Conservation (phyloP, 2,329 filamentous ascomycete species). For the Penicillium fuscoglaucum region DNA sequence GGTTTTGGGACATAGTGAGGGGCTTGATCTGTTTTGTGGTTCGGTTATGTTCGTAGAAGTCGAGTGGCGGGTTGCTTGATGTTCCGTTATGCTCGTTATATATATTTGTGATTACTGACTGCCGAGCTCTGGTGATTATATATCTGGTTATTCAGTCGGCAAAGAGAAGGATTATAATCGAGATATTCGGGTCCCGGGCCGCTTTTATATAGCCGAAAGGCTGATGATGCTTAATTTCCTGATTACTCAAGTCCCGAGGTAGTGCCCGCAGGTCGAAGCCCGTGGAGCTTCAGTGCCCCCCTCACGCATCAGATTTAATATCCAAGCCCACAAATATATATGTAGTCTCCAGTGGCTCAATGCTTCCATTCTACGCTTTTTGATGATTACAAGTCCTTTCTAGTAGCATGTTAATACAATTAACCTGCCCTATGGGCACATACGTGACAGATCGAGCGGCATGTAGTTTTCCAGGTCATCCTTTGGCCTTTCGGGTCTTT, state of each 20-base stretch:
- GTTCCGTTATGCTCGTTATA: neutral
- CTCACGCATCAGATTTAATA: too few relatives aligned
- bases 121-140: neutral
- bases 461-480: neutral
- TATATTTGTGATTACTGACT: neutral
- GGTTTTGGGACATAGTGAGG: conserved; percentile 11
- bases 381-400: too few relatives aligned
- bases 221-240: conserved; percentile 17
- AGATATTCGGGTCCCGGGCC: neutral
- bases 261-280: neutral
- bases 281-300: too few relatives aligned
- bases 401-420: too few relatives aligned
- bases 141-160: neutral
- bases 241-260: conserved; percentile 28
- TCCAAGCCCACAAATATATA: too few relatives aligned
- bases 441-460: too few relatives aligned
- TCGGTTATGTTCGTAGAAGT: neutral
- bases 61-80: neutral
- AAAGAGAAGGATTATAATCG: neutral
- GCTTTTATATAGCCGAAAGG: neutral
- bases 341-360: neutral
- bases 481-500: neutral
- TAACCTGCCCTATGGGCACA: neutral
- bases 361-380: neutral
- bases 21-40: neutral